Base-by-base conservation (phyloP, 2,329 filamentous ascomycete genomes). In the Cladosporium sp. region DNA sequence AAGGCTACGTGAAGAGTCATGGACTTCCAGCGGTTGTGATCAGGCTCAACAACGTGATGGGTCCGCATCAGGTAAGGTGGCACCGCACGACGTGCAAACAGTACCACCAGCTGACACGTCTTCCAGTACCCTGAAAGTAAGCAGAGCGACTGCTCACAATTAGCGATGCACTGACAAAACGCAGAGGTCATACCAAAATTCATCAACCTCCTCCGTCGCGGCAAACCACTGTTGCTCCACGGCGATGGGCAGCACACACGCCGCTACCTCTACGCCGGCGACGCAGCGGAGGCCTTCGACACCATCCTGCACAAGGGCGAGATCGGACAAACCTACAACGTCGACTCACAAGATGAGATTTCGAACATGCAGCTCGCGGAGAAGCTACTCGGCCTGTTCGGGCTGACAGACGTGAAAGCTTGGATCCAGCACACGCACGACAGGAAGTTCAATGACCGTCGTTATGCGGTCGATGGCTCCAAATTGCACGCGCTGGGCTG, bases 151-250 rank as follows among this genome's bases (percentile, higher is more conserved):
- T 3, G 6, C 23, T 29, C 46, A 14, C 23, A 28, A 40, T 66
- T 29, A 64, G 35, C 3, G 28, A 56, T 16, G 3, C n/a, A 21
- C 56, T 59, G 31, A 59, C 23, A 46, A n/a, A 59, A 62, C 21
- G 63, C 75, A 92, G 90, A 94, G 81, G 91, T 94, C 68, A 94
- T 94, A 63, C 90, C 91, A 33, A 93, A 93, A 75, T 94, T 94
- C 78, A 88, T 86, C 61, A 91, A 88, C 75, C 82, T 93, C 31
- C 82, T 93, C 18, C 86, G 89, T 72, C 84, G 89, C 21, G 80
- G 82, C 33, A 83, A 86, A 67, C 89, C 89, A 12, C 85, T 93
- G 0, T 86, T 91, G 12, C 83, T 94, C 14, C 91, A 94, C 74
- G 91, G 91, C 31, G 87, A 92, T 70, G 91, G 91, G 33, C 88